Evolutionary conservation across 768 basidiomycete genomes (phyloP).

Genomic region (Gelatoporia subvermispora): DNA sequence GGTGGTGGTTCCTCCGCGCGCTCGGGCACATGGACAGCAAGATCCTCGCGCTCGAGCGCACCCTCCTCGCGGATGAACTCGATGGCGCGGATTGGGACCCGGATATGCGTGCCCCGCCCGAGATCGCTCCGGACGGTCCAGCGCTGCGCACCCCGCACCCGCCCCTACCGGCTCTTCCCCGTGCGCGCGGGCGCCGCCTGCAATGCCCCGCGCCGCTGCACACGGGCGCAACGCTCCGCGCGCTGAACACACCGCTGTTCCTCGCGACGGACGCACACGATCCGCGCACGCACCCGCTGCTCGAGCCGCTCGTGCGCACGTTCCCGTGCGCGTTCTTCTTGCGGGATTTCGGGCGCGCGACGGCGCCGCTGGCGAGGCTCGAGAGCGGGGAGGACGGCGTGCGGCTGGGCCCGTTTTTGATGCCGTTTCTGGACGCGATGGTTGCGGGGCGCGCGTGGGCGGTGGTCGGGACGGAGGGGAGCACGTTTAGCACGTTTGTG

Average conservation of each 20-base stretch:
- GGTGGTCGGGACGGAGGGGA: conserved; percentile 66
- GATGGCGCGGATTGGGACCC: background rate
- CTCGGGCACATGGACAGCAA: conserved; percentile 34
- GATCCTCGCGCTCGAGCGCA: conserved; percentile 10
- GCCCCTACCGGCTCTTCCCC: conserved; percentile 22
- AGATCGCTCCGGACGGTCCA: conserved; percentile 17
- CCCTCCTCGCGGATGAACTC: conserved; percentile 8
- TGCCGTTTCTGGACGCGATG: conserved; percentile 69
- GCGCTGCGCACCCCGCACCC: conserved; percentile 23
- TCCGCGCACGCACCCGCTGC: conserved; percentile 35
- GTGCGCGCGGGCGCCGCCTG: conserved; percentile 2
- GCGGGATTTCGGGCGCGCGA: conserved; percentile 37
- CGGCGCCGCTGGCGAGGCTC: conserved; percentile 29
- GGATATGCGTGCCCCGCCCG: conserved; percentile 5
- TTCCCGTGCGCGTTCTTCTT: conserved; percentile 67
- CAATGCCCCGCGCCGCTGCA: conserved; percentile 41
- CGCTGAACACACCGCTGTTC: conserved; percentile 59
- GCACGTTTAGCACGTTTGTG: conserved; percentile 72
- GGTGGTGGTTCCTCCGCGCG: conserved; percentile 51
- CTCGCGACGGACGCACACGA: conserved; percentile 56
- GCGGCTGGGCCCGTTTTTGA: conserved; percentile 39
- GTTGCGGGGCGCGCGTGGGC: conserved; percentile 53
- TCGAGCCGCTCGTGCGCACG: conserved; percentile 41
- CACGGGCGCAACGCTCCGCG: conserved; percentile 31
- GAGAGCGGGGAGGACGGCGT: conserved; percentile 46